Conservation (phyloP, 1,284 basidiomycete species). For the Sanghuangporus baumii region DNA sequence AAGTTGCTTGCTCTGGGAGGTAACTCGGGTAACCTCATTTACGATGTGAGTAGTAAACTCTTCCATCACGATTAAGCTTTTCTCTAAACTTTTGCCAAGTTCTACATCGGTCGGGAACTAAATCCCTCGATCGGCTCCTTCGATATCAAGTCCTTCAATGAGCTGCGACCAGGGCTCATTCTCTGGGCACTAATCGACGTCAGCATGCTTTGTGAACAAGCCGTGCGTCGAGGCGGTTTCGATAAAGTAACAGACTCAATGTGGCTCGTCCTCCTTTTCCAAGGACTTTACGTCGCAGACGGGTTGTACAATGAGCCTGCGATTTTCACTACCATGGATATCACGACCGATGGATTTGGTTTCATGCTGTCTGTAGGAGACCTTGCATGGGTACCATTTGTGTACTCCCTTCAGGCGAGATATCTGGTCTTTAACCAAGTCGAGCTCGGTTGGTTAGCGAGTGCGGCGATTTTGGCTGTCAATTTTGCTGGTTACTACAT, state of each 20-base stretch:
- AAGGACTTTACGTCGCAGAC: conserved; percentile 85
- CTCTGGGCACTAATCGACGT: conserved; percentile 92
- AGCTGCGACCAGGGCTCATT: conserved; percentile 92
- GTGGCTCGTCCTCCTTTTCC: conserved; percentile 85
- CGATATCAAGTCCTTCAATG: conserved; percentile 97
- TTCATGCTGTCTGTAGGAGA: conserved; percentile 98
- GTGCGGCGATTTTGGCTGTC: conserved; percentile 57
- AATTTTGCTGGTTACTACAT: conserved; percentile 86
- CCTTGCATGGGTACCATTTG: conserved; percentile 92
- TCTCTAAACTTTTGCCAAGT: too few relatives aligned
- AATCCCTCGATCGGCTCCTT: conserved; percentile 88
- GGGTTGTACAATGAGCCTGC: conserved; percentile 86
- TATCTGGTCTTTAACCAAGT: conserved; percentile 88
- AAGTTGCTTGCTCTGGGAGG: conserved; percentile 86
- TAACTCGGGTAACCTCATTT: conserved; percentile 84
- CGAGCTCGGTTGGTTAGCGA: conserved; percentile 67
- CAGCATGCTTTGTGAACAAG: conserved; percentile 90
- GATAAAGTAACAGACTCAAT: conserved; percentile 81
- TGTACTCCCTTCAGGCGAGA: conserved; percentile 90
- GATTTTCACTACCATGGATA: conserved; percentile 96
- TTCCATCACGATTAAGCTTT: not conserved
- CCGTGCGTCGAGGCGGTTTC: conserved; percentile 67
- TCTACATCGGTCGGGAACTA: conserved; percentile 81
- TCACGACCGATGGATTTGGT: conserved; percentile 96
- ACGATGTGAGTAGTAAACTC: conserved; percentile 67